Conservation (phyloP, 192 early-diverging fungal genomes). For the Backusella morwellensis region DNA sequence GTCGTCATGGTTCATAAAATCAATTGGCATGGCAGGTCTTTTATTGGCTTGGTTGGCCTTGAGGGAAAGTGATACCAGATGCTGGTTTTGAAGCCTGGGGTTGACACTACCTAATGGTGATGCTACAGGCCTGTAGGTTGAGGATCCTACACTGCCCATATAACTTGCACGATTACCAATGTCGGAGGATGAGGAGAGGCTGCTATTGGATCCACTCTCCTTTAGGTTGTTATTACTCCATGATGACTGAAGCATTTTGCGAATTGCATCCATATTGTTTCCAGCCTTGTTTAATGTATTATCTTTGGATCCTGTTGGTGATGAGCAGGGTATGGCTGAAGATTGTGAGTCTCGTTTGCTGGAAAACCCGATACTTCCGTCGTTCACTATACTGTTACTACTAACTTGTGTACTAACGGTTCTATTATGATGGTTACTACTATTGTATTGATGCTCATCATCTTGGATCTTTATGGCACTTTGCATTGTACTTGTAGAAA, state of each 20-base stretch:
- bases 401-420: neutral
- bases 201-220: slow-evolving; percentile 19
- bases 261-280: slow-evolving; percentile 17
- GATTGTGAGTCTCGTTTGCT: neutral
- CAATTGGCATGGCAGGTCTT: slow-evolving; percentile 16
- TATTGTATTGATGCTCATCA: neutral
- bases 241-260: slow-evolving; percentile 27
- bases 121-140: neutral
- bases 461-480: neutral
- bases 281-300: slow-evolving; percentile 5
- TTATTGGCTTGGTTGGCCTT: neutral
- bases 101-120: slow-evolving; percentile 20
- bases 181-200: slow-evolving; percentile 10
- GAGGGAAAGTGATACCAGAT: slow-evolving; percentile 20
- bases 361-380: neutral
- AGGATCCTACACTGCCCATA: slow-evolving; percentile 2
- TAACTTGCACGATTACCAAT: neutral
- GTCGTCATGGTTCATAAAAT: slow-evolving; percentile 15
- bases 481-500: neutral
- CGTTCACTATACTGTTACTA: neutral
- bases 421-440: neutral
- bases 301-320: neutral
- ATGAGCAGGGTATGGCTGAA: neutral
- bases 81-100: slow-evolving; percentile 25
- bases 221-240: slow-evolving; percentile 21